Percentiles rank a stretch among this genome's conserved stretches.
Evolutionary conservation across 2,329 filamentous ascomycete species (phyloP).

Genomic region (Fusarium hainanense): DNA sequence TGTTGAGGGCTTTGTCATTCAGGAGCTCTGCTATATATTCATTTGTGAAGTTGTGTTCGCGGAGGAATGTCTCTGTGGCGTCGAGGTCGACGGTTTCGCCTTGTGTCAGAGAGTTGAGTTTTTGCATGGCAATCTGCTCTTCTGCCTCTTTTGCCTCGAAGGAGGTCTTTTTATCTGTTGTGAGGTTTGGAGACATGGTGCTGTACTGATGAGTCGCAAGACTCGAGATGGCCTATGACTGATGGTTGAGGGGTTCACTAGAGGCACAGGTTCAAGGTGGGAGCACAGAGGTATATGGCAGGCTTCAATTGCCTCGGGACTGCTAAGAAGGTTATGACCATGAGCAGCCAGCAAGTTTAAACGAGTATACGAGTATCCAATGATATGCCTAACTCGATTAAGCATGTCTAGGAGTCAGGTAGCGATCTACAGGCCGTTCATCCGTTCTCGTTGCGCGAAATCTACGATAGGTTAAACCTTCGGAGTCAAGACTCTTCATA

Average conservation of each 20-base stretch:
- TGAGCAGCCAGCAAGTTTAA: background rate
- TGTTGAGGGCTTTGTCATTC: constrained; percentile 22
- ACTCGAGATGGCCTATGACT: rapidly evolving
- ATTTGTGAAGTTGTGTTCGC: constrained; percentile 36
- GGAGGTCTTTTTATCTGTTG: background rate
- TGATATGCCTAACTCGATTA: background rate
- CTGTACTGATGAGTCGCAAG: background rate
- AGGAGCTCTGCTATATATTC: constrained; percentile 39
- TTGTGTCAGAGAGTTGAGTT: constrained; percentile 25
- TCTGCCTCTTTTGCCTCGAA: constrained; percentile 17
- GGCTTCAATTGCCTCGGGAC: background rate
- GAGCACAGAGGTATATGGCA: background rate
- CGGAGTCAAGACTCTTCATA: background rate
- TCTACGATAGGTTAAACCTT: background rate
- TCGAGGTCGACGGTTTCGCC: constrained; percentile 36
- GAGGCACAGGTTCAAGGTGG: background rate
- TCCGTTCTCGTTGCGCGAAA: rapidly evolving
- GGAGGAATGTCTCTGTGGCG: constrained; percentile 34
- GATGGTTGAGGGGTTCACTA: background rate
- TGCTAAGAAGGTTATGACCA: background rate
- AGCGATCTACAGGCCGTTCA: background rate
- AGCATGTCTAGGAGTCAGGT: background rate
- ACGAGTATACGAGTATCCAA: background rate
- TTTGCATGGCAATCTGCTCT: constrained; percentile 27
- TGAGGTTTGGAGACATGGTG: constrained; percentile 8